Conservation (phyloP, 2,329 filamentous ascomycete genomes). For the Tolypocladium capitatum region DNA sequence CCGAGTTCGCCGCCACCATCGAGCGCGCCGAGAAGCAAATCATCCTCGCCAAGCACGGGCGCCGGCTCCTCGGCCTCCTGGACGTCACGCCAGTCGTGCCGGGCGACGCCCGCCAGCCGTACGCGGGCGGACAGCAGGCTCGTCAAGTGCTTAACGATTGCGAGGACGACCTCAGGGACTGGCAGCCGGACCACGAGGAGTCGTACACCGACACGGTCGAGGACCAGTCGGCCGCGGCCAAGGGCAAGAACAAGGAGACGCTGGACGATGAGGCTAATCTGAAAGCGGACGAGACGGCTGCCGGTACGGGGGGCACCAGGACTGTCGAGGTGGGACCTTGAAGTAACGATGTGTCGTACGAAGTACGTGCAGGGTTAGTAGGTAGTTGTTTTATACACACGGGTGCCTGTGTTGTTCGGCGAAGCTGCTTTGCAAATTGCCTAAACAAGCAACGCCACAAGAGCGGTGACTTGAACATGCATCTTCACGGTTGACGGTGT, state of each 20-base stretch:
- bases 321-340: neutral
- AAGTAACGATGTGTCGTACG: neutral
- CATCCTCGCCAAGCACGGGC: constrained; percentile 81
- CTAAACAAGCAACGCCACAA: too few relatives aligned
- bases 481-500: too few relatives aligned
- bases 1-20: constrained; percentile 80
- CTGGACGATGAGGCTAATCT: constrained; percentile 1
- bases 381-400: neutral
- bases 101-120: constrained; percentile 61
- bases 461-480: too few relatives aligned
- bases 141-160: constrained; percentile 84
- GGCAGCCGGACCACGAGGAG: constrained; percentile 41
- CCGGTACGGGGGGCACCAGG: neutral
- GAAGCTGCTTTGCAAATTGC: neutral
- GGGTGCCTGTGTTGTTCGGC: neutral
- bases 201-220: constrained; percentile 11
- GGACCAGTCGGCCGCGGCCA: constrained; percentile 10
- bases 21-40: constrained; percentile 96
- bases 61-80: constrained; percentile 68
- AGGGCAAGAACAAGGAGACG: constrained; percentile 15
- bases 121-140: constrained; percentile 52
- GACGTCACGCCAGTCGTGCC: constrained; percentile 86
- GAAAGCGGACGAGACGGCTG: neutral
- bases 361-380: neutral
- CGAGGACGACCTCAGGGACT: constrained; percentile 73